Base-by-base conservation (phyloP, 305 asterid genomes). In the Fraxinus velutina region DNA sequence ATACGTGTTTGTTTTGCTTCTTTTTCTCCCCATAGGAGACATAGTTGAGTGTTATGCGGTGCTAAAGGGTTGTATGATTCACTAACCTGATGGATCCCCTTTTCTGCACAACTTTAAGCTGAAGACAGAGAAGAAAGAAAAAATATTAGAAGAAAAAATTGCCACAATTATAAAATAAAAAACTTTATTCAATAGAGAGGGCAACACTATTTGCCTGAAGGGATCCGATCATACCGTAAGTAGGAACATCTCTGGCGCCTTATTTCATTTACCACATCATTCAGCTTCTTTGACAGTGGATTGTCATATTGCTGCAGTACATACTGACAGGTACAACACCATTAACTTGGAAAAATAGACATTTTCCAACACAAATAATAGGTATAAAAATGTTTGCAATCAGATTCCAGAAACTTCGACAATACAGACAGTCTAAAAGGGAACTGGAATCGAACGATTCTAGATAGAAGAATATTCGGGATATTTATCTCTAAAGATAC, bases 71-170 rank as follows among this genome's bases (percentile, higher is more conserved):
- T 24, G 34, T 22, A 27, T 22, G 15, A 62, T 33, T n/a, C 71
- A 86, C 97, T 83, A 77, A 94, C 98, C 97, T 90, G 98, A 93
- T 39, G 98, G 85, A 52, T 93, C 97, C 21, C 96, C 97, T 83
- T 93, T 94, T 87, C 86, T 92, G 93, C 98, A 94, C 73, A 94
- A 86, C 81, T 80, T 90, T 85, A 93, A 86, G 87, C 98, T 94
- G 97, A 86, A 88, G 79, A 8, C 42, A 60, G 57, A 66, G 72
- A 79, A 84, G 57, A 30, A 50, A 83, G 13, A 64, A 78, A 50
- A 80, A 15, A 32, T 42, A 77, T 57, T 55, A 17, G 79, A 80
- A 76, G 73, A 85, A 36, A 29, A 47, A 64, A 37, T 17, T 42
- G 78, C 47, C 30, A 33, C 70, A 24, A 66, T 79, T 64, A 21